Conservation (phyloP, 2,329 filamentous ascomycete species). For the Cladosporium sp. region DNA sequence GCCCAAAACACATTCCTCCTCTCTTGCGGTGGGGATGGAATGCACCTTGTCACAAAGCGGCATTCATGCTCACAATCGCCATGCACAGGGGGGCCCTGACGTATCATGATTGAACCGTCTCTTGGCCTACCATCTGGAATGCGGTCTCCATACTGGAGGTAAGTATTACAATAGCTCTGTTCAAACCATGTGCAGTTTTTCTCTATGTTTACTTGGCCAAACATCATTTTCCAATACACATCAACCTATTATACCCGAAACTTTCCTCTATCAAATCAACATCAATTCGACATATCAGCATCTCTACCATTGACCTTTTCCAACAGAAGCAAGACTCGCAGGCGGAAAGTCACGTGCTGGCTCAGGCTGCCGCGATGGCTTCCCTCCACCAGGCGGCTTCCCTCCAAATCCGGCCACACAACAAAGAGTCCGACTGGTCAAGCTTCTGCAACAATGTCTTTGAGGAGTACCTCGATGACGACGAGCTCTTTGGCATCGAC, state of each 20-base stretch:
- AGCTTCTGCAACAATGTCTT: slow-evolving; percentile 60
- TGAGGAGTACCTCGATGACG: slow-evolving; percentile 58
- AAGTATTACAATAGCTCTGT: slow-evolving; percentile 13
- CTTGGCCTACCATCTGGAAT: slow-evolving; percentile 15
- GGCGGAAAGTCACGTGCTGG: no score
- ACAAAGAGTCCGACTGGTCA: slow-evolving; percentile 52
- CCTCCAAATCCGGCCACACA: slow-evolving; percentile 39
- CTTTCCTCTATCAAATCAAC: no score
- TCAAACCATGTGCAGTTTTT: neutral
- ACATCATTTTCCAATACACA: neutral
- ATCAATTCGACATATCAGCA: neutral
- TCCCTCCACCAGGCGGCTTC: slow-evolving; percentile 7
- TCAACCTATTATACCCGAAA: no score
- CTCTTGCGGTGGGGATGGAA: slow-evolving; percentile 3
- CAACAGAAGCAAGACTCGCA: no score
- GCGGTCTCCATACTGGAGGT: slow-evolving; percentile 2
- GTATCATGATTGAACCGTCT: slow-evolving; percentile 3
- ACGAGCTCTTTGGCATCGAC: slow-evolving; percentile 47
- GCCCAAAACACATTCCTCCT: neutral
- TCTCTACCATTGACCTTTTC: neutral
- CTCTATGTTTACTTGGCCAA: neutral
- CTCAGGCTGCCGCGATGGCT: neutral
- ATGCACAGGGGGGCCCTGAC: slow-evolving; percentile 6
- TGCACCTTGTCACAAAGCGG: slow-evolving; percentile 9
- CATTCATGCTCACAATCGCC: neutral